Conservation (phyloP, 1,284 basidiomycete species). For the Leccinum variabile region DNA sequence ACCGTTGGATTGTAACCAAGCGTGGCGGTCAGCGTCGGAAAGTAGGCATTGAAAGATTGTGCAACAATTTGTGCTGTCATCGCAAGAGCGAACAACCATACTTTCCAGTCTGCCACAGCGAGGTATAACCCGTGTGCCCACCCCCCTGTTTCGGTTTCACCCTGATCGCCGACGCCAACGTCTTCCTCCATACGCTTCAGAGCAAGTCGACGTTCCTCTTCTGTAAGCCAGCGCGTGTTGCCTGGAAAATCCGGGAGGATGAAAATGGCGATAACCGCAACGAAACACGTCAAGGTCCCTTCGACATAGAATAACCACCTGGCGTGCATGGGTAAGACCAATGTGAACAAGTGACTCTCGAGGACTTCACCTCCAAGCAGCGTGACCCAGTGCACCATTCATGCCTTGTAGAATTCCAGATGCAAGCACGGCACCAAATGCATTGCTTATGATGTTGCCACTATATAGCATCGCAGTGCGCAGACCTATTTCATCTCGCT, state of each 20-base stretch:
- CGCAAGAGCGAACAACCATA: constrained; percentile 59
- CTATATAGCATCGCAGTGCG: constrained; percentile 74
- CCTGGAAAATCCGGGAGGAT: constrained; percentile 78
- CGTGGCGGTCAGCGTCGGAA: constrained; percentile 70
- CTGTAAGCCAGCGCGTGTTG: constrained; percentile 60
- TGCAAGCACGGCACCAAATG: constrained; percentile 80
- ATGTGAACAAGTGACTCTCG: constrained; percentile 2
- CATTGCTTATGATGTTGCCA: constrained; percentile 63
- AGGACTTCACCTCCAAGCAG: constrained; percentile 65
- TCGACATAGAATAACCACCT: constrained; percentile 81
- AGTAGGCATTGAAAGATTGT: constrained; percentile 76
- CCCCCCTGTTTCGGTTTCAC: constrained; percentile 29
- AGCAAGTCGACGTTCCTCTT: constrained; percentile 66
- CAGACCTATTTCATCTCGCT: constrained; percentile 56
- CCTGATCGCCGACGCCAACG: constrained; percentile 41
- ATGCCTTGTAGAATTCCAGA: constrained; percentile 70
- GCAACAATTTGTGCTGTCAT: constrained; percentile 28
- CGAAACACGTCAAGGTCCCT: constrained; percentile 63
- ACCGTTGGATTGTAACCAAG: constrained; percentile 66
- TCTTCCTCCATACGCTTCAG: constrained; percentile 75
- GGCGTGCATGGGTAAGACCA: constrained; percentile 13
- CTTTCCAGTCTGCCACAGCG: constrained; percentile 70
- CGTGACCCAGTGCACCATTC: constrained; percentile 67
- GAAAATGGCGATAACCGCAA: constrained; percentile 62
- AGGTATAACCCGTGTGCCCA: constrained; percentile 51